Base-by-base conservation (phyloP, 208 protist genomes). In the Sergeia podlipaevii region DNA sequence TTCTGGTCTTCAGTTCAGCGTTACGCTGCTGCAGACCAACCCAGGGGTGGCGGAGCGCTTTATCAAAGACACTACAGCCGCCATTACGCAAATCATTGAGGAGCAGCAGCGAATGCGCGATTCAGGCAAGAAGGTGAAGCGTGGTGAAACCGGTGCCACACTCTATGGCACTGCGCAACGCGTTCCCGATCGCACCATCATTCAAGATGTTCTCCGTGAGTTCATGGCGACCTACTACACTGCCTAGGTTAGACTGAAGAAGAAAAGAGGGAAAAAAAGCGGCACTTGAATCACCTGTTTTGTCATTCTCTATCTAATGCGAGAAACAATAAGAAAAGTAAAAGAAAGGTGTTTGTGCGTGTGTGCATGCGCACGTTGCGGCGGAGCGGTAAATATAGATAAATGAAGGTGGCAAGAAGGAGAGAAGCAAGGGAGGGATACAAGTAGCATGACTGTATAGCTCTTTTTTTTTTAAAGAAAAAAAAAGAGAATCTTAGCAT, bases 91-190 rank as follows among this genome's bases (percentile, higher is more conserved):
- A 11, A 45, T 74, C 11, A 21, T 63, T 17, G 59, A 65, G 0
- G 60, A 80, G 39, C n/a, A n/a, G n/a, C n/a, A n/a, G n/a, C n/a
- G n/a, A n/a, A n/a, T n/a, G n/a, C n/a, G n/a, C n/a, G n/a, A n/a
- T n/a, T n/a, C n/a, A n/a, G 81, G 80, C 11, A 68, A 78, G 41
- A 62, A 53, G 38, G 27, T 65, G 3, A 45, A 37, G 5, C 45
- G 64, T 3, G 64, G 53, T 20, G 41, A 68, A 6, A 64, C 56
- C 3, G 77, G 85, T 36, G 91, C 70, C 17, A 90, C 94, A 26
- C 63, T 98, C 30, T 99, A 99, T 60, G 96, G 95, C 56, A 93
- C 91, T 37, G 80, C 91, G 20, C 84, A 96, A 37, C 70, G 76
- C 45, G 55, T 98, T 15, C 83, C 88, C 4, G 96, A 98, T 55